Evolutionary conservation across 176 grass and related monocot species (phyloP).

Genomic region (Phoenix roebelenii): DNA sequence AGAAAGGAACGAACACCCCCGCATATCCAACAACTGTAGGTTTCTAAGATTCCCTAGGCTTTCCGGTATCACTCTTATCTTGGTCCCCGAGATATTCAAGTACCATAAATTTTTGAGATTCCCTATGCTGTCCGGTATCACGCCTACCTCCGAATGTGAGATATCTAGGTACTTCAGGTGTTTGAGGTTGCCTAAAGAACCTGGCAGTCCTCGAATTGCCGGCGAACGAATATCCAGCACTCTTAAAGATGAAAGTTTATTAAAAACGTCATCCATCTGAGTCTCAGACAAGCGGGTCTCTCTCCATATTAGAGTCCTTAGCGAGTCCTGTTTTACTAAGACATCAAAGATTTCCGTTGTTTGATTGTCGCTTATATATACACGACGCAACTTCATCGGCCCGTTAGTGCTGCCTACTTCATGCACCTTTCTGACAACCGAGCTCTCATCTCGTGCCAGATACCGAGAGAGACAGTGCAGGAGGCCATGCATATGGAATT

Average conservation of each 20-base stretch:
- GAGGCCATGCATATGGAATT: neutral
- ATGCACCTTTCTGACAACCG: neutral
- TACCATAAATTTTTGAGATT: too few relatives aligned
- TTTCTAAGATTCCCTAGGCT: neutral
- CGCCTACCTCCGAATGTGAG: too few relatives aligned
- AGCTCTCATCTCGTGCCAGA: constrained; percentile 35
- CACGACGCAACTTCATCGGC: constrained; percentile 16
- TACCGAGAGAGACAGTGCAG: constrained; percentile 41
- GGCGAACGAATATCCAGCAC: constrained; percentile 58
- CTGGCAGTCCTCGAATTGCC: constrained; percentile 38
- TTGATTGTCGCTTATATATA: constrained; percentile 28
- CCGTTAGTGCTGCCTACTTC: constrained; percentile 16
- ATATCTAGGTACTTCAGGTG: constrained; percentile 16
- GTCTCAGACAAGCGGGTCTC: constrained; percentile 23
- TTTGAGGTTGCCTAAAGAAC: constrained; percentile 38
- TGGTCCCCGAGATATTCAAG: too few relatives aligned
- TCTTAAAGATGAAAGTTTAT: constrained; percentile 30
- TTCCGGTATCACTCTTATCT: too few relatives aligned
- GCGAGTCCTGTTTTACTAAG: constrained; percentile 28
- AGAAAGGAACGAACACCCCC: constrained; percentile 6
- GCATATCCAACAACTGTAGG: neutral
- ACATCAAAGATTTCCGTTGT: constrained; percentile 24
- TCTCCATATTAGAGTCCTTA: constrained; percentile 37
- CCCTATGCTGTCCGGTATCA: too few relatives aligned
- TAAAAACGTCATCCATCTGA: constrained; percentile 24